A percentile compares a stretch with the other conserved stretches of the same genome.
phyloP scores from a whole-genome alignment of 2,329 filamentous ascomycete genomes.

The Didymella glomerata region DNA sequence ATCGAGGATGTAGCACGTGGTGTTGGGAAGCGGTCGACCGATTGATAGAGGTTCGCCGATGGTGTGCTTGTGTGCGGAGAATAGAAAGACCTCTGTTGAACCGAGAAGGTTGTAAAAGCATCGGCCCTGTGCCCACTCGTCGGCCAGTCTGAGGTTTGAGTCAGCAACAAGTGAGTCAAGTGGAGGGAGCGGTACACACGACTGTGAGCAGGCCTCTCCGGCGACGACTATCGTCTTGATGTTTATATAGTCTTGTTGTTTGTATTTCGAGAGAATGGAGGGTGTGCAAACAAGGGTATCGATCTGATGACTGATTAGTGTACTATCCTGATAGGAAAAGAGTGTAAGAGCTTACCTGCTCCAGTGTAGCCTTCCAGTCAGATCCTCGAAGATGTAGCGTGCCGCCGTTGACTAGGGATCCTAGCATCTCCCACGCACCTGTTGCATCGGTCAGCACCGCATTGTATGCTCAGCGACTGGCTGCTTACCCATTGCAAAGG shows the following conservation, averaged over 20 bases:
- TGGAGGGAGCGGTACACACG: slow-evolving; percentile 43
- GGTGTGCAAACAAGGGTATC: slow-evolving; percentile 66
- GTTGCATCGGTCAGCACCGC: background rate
- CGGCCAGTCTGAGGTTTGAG: slow-evolving; percentile 54
- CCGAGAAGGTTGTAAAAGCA: slow-evolving; percentile 63
- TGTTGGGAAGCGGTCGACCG: slow-evolving; percentile 66
- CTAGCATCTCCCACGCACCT: slow-evolving; percentile 69
- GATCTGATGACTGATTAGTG: slow-evolving; percentile 46
- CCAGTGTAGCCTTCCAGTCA: slow-evolving; percentile 59
- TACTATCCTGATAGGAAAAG: background rate
- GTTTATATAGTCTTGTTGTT: slow-evolving; percentile 58
- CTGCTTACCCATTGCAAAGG: slow-evolving; percentile 67
- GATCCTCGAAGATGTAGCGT: slow-evolving; percentile 63
- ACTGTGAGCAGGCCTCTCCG: slow-evolving; percentile 61
- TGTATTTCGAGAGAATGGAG: slow-evolving; percentile 63
- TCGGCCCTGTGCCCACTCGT: slow-evolving; percentile 61
- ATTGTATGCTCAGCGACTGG: background rate
- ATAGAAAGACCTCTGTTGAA: slow-evolving; percentile 67
- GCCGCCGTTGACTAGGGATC: slow-evolving; percentile 65
- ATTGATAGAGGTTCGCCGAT: slow-evolving; percentile 61
- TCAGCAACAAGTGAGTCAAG: slow-evolving; percentile 5
- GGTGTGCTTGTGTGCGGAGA: slow-evolving; percentile 63
- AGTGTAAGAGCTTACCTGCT: slow-evolving; percentile 49
- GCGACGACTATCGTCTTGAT: slow-evolving; percentile 64
- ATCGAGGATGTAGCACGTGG: slow-evolving; percentile 64